Conservation (phyloP, 139 green algal species). For the Chlamydomonas incerta region DNA sequence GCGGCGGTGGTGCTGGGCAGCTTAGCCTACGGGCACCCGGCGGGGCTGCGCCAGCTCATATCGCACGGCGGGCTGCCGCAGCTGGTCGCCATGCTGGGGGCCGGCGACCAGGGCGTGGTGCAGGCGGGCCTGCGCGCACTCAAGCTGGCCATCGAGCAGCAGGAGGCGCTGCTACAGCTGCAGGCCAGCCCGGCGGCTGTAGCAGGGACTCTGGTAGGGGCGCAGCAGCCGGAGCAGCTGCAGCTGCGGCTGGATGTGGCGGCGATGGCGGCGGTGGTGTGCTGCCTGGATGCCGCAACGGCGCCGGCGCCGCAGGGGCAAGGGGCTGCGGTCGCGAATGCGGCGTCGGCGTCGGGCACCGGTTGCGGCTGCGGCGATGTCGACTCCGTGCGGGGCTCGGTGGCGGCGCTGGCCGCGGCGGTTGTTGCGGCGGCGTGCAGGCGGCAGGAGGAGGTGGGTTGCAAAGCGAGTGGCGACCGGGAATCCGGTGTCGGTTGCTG, state of each 20-base stretch:
- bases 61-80: neutral
- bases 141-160: slow-evolving; percentile 36
- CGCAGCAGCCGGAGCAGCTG: neutral
- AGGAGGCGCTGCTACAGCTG: neutral
- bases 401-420: slow-evolving; percentile 15
- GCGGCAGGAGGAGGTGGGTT: slow-evolving; percentile 13
- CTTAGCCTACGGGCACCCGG: neutral
- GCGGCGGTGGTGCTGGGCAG: slow-evolving; percentile 24
- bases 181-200: neutral
- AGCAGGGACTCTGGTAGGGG: neutral
- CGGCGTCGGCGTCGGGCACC: neutral
- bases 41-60: neutral
- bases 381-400: neutral
- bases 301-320: no score
- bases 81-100: slow-evolving; percentile 4
- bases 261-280: neutral
- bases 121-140: slow-evolving; percentile 31
- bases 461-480: neutral
- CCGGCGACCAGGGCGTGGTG: neutral
- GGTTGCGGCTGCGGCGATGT: neutral
- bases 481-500: no score
- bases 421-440: slow-evolving; percentile 40
- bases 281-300: neutral
- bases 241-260: neutral
- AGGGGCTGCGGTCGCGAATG: no score